phyloP scores from a whole-genome alignment of 768 basidiomycete species.

The Strobilomyces echinocephalus region DNA sequence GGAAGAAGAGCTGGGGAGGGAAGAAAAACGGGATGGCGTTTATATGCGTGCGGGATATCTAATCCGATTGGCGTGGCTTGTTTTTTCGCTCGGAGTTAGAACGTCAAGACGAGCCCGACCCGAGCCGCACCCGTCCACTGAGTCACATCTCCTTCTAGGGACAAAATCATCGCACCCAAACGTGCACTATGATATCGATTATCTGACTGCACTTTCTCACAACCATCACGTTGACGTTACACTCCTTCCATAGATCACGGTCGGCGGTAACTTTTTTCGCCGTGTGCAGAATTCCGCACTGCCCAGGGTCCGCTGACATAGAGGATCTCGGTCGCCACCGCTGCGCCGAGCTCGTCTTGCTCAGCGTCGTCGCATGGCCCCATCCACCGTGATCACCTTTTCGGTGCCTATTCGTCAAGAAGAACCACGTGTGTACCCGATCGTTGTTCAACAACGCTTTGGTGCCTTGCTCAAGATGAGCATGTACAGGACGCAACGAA shows the following conservation, averaged over 20 bases:
- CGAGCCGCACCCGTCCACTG: constrained; percentile 9
- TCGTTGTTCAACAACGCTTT: no score
- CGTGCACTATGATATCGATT: constrained; percentile 5
- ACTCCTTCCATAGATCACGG: background rate
- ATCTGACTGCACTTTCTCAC: background rate
- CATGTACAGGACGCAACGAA: no score
- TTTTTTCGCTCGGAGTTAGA: constrained; percentile 24
- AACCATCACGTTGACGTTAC: background rate
- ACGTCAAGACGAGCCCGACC: constrained; percentile 13
- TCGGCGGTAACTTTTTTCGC: background rate
- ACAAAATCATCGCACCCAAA: constrained; percentile 7
- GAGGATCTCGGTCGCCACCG: background rate
- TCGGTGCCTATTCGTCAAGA: no score
- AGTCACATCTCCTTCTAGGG: background rate
- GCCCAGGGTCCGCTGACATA: background rate
- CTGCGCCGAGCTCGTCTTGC: background rate
- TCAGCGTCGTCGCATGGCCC: background rate
- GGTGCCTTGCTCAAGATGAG: no score
- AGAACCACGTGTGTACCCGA: no score
- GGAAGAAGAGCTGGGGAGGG: background rate
- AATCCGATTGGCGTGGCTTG: constrained; percentile 20
- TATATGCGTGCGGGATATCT: constrained; percentile 25
- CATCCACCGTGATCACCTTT: background rate
- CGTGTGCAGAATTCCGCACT: background rate
- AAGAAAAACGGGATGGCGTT: constrained; percentile 7